phyloP scores from a whole-genome alignment of 2,329 filamentous ascomycete genomes.

The Mariannaea elegans region DNA sequence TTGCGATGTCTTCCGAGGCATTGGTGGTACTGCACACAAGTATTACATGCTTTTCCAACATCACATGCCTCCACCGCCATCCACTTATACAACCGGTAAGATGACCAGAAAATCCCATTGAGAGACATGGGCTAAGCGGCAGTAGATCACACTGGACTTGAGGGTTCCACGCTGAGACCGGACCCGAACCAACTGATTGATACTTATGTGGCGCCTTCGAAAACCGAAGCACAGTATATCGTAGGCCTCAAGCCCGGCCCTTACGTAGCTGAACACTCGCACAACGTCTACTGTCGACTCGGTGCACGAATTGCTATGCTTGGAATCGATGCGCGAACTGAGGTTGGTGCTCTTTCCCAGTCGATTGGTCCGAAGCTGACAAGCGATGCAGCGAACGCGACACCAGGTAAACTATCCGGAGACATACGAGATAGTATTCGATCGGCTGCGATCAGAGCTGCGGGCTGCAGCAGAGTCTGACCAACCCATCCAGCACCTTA shows the following conservation, averaged over 20 bases:
- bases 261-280: slow-evolving; percentile 88
- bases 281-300: slow-evolving; percentile 85
- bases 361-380: slow-evolving; percentile 51
- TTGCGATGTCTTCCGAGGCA: slow-evolving; percentile 88
- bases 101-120: not conserved
- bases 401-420: slow-evolving; percentile 95
- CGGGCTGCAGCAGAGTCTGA: slow-evolving; percentile 70
- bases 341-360: slow-evolving; percentile 58
- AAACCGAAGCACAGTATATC: slow-evolving; percentile 77
- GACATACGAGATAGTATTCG: slow-evolving; percentile 86
- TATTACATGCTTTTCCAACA: slow-evolving; percentile 99
- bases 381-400: slow-evolving; percentile 72
- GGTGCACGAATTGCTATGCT: slow-evolving; percentile 86
- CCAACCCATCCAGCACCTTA: slow-evolving; percentile 85
- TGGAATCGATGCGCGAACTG: slow-evolving; percentile 91
- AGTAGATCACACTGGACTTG: slow-evolving; percentile 37
- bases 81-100: slow-evolving; percentile 73
- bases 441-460: slow-evolving; percentile 78
- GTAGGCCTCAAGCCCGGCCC: slow-evolving; percentile 80
- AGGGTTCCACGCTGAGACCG: slow-evolving; percentile 56
- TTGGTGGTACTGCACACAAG: slow-evolving; percentile 93
- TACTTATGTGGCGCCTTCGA: slow-evolving; percentile 72
- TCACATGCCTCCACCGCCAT: slow-evolving; percentile 83
- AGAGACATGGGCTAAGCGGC: slow-evolving; percentile 20
- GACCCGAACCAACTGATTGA: slow-evolving; percentile 79